Evolutionary conservation across 179 eudicot genomes (phyloP).

Genomic region (Beta macrorhiza): DNA sequence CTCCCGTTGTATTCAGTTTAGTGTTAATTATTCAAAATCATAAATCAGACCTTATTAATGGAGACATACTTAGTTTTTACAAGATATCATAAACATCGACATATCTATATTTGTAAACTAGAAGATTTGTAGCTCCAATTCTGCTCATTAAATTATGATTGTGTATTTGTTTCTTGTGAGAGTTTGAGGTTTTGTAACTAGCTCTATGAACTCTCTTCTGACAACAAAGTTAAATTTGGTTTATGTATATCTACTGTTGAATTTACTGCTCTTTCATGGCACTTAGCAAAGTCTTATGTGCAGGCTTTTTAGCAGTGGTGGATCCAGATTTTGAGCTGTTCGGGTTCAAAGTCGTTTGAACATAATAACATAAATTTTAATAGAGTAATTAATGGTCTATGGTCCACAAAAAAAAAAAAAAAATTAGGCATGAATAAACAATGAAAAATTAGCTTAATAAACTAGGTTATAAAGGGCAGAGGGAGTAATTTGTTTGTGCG

Average conservation of each 20-base stretch:
- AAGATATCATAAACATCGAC: neutral
- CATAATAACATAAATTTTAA: too few relatives aligned
- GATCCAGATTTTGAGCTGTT: too few relatives aligned
- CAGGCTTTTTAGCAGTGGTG: neutral
- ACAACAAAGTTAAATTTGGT: neutral
- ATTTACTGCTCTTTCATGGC: neutral
- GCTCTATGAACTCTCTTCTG: neutral
- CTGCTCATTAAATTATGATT: neutral
- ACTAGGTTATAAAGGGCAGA: too few relatives aligned
- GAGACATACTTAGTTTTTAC: neutral
- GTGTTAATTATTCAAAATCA: neutral
- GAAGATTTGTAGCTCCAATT: neutral
- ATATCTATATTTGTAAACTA: neutral
- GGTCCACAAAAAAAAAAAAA: too few relatives aligned
- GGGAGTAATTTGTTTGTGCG: too few relatives aligned
- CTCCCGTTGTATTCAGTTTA: neutral
- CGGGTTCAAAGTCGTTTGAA: too few relatives aligned
- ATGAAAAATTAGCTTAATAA: too few relatives aligned
- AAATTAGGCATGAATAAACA: too few relatives aligned
- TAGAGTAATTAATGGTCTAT: too few relatives aligned
- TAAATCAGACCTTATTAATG: neutral
- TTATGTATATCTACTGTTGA: neutral
- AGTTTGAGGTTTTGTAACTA: neutral
- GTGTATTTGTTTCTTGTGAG: neutral
- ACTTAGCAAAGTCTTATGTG: neutral